Evolutionary conservation across 768 basidiomycete species (phyloP), one percentile per base, ranked within the genome.

Genomic region (Cubamyces sp.): DNA sequence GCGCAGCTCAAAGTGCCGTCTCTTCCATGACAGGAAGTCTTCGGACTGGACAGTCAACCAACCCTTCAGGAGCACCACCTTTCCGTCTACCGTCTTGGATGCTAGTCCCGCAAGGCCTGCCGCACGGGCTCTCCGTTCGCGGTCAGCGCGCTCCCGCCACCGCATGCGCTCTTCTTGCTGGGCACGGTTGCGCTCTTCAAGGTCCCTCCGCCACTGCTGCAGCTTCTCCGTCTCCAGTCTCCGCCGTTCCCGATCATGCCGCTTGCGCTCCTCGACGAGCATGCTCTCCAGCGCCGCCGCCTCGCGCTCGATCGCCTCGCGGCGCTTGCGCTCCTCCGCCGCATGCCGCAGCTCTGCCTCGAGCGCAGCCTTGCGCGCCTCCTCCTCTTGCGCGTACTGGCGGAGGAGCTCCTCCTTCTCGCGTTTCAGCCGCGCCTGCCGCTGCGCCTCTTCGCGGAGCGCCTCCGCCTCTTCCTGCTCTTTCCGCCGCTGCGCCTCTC

Each of bases 1-100:
- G 37, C 68, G 56, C 30, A 76, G 61, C 45, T 72, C 67, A 57
- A 70, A 76, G 56, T 68, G 73, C 7, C 76, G 67, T 40, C 76
- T 64, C 54, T 71, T 71, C 73, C 74, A 77, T 19, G 68, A 66
- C n/a, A 69, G 54, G 19, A 60, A 68, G 21, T 65, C 67, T 23
- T 63, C 60, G 12, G 68, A 64, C 55, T 76, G 74, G 0, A 74
- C 67, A 15, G 74, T 73, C 41, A 76, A 58, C 71, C 74, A 74
- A 21, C 75, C 74, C 11, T 60, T 70, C 58, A 64, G 26, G 3
- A 64, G 57, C 30, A 68, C 64, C 39, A 51, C 61, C 43, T 51
- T 23, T 6, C 64, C 64, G 0, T 54, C 16, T 15, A 40, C 53
- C 18, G 66, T 62, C 42, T 59, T 49, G 19, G 46, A 43, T 58